Conservation (phyloP, 164 flowering plant species). For the Umbilicus rupestris region DNA sequence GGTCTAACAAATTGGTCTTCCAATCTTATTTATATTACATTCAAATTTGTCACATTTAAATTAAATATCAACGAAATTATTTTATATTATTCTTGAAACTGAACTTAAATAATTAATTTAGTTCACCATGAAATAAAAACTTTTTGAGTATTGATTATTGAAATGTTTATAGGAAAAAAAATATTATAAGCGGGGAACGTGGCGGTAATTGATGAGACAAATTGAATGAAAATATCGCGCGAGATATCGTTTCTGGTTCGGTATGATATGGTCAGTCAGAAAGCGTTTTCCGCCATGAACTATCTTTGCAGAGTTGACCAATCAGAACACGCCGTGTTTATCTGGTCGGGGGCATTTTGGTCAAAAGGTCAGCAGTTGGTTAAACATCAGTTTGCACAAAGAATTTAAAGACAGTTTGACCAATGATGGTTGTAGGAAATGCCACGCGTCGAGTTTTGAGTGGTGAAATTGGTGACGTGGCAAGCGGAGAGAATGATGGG, state of each 20-base stretch:
- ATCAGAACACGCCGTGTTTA: neutral
- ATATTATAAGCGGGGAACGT: neutral
- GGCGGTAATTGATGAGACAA: constrained; percentile 1
- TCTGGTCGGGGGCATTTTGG: neutral
- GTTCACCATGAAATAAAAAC: no score
- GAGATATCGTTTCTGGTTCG: neutral
- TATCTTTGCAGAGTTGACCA: neutral
- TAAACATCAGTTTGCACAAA: neutral
- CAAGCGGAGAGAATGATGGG: neutral
- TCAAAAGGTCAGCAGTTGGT: constrained; percentile 6
- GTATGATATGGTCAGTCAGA: no score
- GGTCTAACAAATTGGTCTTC: no score
- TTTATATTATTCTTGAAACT: no score
- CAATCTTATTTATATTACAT: no score
- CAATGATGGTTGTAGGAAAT: neutral
- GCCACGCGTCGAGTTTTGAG: neutral
- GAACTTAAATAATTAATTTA: no score
- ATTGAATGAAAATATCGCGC: neutral
- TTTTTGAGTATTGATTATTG: no score
- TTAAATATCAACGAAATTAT: no score
- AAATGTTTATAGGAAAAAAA: no score
- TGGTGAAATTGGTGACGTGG: neutral
- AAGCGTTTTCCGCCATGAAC: no score
- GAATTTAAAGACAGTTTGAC: neutral
- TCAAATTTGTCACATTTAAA: no score